Evolutionary conservation across 179 eudicot genomes (phyloP).

Genomic region (Pouteria campechiana): DNA sequence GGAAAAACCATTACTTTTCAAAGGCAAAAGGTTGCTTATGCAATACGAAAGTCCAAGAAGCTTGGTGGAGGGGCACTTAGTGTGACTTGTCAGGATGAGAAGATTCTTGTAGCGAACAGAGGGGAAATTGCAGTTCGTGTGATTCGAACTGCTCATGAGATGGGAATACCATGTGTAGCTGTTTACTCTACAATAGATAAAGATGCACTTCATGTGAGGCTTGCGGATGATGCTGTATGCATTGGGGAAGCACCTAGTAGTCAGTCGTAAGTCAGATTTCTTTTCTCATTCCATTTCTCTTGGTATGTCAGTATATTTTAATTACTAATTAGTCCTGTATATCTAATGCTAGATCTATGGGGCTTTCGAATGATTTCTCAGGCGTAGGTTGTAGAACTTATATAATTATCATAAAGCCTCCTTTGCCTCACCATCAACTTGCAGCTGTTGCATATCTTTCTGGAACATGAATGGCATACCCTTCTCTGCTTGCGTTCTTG

Average conservation of each 20-base stretch:
- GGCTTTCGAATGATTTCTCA: no score
- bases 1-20: constrained; percentile 59
- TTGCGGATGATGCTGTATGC: constrained; percentile 95
- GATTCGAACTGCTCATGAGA: constrained; percentile 93
- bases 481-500: no score
- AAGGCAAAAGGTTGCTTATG: constrained; percentile 32
- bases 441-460: no score
- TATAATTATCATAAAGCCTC: no score
- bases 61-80: constrained; percentile 70
- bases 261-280: constrained; percentile 63
- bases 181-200: constrained; percentile 94
- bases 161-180: constrained; percentile 97
- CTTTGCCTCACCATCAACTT: no score
- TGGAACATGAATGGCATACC: no score
- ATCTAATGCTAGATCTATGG: no score
- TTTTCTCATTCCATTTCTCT: not conserved
- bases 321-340: no score
- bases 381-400: no score
- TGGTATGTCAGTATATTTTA: not conserved
- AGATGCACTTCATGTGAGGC: constrained; percentile 91
- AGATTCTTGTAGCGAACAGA: constrained; percentile 95
- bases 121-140: constrained; percentile 99
- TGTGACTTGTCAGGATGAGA: constrained; percentile 56
- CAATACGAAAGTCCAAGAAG: constrained; percentile 31
- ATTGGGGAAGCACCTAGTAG: constrained; percentile 98